Evolutionary conservation across 106 monocot species (phyloP), one percentile per base, ranked within the genome.

Genomic region (Dendrobium chrysotoxum): DNA sequence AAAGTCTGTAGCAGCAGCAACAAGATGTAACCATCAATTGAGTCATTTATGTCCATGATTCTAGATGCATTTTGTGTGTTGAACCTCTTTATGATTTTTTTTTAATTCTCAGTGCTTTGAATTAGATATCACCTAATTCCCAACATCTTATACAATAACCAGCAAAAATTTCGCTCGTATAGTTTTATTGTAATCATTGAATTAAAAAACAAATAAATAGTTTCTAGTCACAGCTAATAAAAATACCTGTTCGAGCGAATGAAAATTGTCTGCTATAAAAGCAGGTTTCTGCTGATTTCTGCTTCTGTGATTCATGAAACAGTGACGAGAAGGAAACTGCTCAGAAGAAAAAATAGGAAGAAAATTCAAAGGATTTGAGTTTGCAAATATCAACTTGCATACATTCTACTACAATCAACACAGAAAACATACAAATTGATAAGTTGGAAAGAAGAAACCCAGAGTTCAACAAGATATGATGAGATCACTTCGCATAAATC

Each of bases 261-360:
- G 40, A 38, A 72, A 72, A 72, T 72, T 72, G 39, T 72, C 72
- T 4, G 72, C 72, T 72, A 72, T 72, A 40, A 72, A 40, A 72
- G 72, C 40, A 40, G 72, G 11, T 38, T 39, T 72, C 72, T 72
- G 31, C 72, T 72, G 31, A 39, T 39, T 72, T 72, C 72, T 38
- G 39, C 72, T 72, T 72, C 39, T 72, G 72, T 72, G 72, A 40
- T 35, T n/a, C 72, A 72, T 72, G 39, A 72, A 72, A 72, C 66
- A 67, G 7, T 67, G 66, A 67, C n/a, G 18, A 57, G 57, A 67
- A 67, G 26, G 25, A 26, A 25, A 6, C 66, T 67, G 66, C 66
- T 26, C 21, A n/a, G 20, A 64, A 20, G 53, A 53, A 53, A 53
- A 53, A 53, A 53, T 53, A 17, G 20, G 20, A 17, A 55, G 55